Base-by-base conservation (phyloP, 2,329 filamentous ascomycete genomes). In the Fusarium sp. region DNA sequence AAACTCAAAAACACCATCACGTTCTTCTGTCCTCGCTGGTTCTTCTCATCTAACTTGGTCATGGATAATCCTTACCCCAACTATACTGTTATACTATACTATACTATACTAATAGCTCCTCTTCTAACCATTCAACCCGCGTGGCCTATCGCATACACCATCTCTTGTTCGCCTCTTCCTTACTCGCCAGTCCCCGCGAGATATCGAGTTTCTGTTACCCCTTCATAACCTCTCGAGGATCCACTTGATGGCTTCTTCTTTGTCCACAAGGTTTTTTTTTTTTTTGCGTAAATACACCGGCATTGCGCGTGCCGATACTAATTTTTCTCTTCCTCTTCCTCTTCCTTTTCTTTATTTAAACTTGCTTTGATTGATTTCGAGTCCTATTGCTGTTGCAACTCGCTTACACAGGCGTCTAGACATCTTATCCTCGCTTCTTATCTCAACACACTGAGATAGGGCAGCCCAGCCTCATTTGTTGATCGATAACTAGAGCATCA, bases 171-270 rank as follows among this genome's bases (percentile, higher is more conserved):
- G 23, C 10, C 11, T 38, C 17, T 25, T 25, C 41, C 54, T 63
- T 52, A 69, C 67, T 70, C 68, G 68, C 49, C 66, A 68, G 63
- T 57, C 53, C 53, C 66, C 39, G 57, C 54, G 57, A 63, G 50
- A 68, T 55, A 44, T 67, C 57, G 58, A 71, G 67, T 70, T 71
- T 70, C 69, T 71, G 68, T 71, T 71, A 71, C 69, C 69, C 69
- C 66, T 67, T 66, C 66, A 60, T 63, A 67, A 68, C 66, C 56
- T 53, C 58, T 45, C 50, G 56, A 41, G 67, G 70, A 68, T 73
- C 71, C 68, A 72, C 70, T 70, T 68, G 64, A 65, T 63, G 57
- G 45, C 61, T 64, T 69, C 61, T 41, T 56, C 63, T 48, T 58
- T 47, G 52, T 65, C 57, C 54, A 59, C 57, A 69, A 64, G 53